phyloP scores from a whole-genome alignment of 345 rosid genomes.

The Theobroma cacao region DNA sequence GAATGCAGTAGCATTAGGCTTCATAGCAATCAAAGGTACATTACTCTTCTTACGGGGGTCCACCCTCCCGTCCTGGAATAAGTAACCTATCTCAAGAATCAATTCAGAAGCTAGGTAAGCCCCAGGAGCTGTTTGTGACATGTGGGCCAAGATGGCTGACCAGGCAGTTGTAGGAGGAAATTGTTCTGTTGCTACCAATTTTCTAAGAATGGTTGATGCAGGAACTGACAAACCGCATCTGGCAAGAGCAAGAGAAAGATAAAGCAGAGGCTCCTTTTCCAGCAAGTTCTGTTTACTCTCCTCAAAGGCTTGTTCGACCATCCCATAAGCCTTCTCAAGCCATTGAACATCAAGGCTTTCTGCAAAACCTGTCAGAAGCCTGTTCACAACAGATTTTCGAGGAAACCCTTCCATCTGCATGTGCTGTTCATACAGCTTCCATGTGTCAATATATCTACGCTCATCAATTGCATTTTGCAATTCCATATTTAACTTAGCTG shows the following conservation, averaged over 20 bases:
- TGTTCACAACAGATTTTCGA: conserved; percentile 59
- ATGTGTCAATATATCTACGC: conserved; percentile 44
- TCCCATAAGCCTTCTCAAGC: conserved; percentile 62
- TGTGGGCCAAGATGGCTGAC: conserved; percentile 68
- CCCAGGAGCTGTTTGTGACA: conserved; percentile 69
- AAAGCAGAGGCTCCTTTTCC: conserved; percentile 69
- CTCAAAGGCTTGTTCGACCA: conserved; percentile 65
- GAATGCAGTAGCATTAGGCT: conserved; percentile 67
- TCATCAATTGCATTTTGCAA: conserved; percentile 65
- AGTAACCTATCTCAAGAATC: conserved; percentile 78
- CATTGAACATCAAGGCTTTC: conserved; percentile 55
- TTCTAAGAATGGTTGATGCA: conserved; percentile 77
- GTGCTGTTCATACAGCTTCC: conserved; percentile 73
- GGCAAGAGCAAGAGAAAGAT: conserved; percentile 75
- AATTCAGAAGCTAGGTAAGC: conserved; percentile 85
- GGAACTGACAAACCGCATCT: conserved; percentile 62
- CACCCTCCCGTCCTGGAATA: conserved; percentile 71
- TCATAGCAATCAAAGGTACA: conserved; percentile 78
- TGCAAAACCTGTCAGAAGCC: conserved; percentile 50
- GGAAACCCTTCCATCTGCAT: conserved; percentile 90
- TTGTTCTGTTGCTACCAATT: conserved; percentile 61
- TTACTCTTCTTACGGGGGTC: conserved; percentile 88
- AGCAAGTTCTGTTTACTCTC: conserved; percentile 75
- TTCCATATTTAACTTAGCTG: conserved; percentile 58
- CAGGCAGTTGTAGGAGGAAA: conserved; percentile 80